A percentile compares a stretch with the other conserved stretches of the same genome.
phyloP scores from a whole-genome alignment of 129 eudicot genomes.

The Pulicaria dysenterica region DNA sequence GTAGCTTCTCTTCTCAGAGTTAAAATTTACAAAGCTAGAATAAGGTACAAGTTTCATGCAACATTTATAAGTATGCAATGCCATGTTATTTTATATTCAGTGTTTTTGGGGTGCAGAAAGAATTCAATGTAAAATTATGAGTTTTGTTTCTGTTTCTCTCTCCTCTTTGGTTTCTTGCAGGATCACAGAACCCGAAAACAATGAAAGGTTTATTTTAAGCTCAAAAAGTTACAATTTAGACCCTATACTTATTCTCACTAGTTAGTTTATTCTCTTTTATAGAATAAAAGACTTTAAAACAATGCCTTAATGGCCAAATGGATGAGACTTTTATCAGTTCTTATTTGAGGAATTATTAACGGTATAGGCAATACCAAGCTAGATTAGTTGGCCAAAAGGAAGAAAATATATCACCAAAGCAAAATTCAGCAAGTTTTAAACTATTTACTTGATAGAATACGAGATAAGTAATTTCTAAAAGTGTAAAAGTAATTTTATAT shows the following conservation, averaged over 20 bases:
- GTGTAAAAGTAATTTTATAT: too few relatives aligned
- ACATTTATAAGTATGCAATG: background rate
- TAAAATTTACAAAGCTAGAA: background rate
- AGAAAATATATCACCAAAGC: too few relatives aligned
- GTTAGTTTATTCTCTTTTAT: too few relatives aligned
- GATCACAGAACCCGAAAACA: conserved; percentile 11
- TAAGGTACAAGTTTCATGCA: conserved; percentile 4
- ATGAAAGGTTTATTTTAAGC: conserved; percentile 3
- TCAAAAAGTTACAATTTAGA: background rate
- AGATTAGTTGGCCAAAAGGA: too few relatives aligned
- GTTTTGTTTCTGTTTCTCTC: conserved; percentile 10
- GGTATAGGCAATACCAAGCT: too few relatives aligned
- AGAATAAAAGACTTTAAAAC: too few relatives aligned
- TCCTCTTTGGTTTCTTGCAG: conserved; percentile 9
- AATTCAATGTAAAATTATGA: background rate
- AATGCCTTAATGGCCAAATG: too few relatives aligned
- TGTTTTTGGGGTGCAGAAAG: conserved; percentile 2
- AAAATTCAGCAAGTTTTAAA: too few relatives aligned
- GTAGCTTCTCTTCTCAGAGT: background rate
- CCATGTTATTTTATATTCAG: background rate
- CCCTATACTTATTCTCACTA: background rate
- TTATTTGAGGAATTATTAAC: too few relatives aligned
- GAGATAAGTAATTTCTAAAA: too few relatives aligned
- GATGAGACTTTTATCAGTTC: too few relatives aligned
- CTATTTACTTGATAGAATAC: too few relatives aligned